Evolutionary conservation across 2,329 filamentous ascomycete species (phyloP).

Genomic region (Alternaria sp.): DNA sequence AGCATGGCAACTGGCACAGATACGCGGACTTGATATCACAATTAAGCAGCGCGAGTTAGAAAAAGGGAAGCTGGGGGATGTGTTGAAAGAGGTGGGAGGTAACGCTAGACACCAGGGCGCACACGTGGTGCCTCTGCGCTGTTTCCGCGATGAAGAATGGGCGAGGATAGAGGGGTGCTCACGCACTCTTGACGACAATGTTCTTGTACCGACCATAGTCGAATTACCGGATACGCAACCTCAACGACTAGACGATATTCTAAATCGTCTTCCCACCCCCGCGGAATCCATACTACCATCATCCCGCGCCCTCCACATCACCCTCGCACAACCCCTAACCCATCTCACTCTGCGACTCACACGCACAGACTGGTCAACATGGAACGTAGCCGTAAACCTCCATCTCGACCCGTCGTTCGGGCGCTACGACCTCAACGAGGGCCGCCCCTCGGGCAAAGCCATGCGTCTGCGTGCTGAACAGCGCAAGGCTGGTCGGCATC

Average conservation of each 20-base stretch:
- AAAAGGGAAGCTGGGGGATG: not conserved
- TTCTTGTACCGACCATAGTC: not conserved
- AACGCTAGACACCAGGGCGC: constrained; percentile 10
- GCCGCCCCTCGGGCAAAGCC: constrained; percentile 5
- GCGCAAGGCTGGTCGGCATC: constrained; percentile 20
- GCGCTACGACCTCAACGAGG: not conserved
- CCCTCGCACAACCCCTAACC: constrained; percentile 14
- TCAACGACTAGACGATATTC: not conserved
- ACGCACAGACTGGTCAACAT: constrained; percentile 25
- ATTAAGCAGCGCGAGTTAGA: constrained; percentile 19
- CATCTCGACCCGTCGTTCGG: constrained; percentile 31
- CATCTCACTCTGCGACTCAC: constrained; percentile 25
- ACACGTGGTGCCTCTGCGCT: constrained; percentile 9
- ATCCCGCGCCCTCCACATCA: constrained; percentile 4
- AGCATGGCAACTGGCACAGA: constrained; percentile 24
- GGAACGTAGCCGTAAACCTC: constrained; percentile 15
- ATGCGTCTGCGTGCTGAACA: constrained; percentile 28
- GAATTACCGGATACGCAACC: not conserved
- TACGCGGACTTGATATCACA: constrained; percentile 22
- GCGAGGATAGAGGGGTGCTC: not conserved
- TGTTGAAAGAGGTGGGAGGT: constrained; percentile 2
- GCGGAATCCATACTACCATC: not conserved
- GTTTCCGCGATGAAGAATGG: not conserved
- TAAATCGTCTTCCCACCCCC: not conserved
- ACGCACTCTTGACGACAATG: not conserved